Evolutionary conservation across 2,329 filamentous ascomycete genomes (phyloP).

Genomic region (Penicillium sp.): DNA sequence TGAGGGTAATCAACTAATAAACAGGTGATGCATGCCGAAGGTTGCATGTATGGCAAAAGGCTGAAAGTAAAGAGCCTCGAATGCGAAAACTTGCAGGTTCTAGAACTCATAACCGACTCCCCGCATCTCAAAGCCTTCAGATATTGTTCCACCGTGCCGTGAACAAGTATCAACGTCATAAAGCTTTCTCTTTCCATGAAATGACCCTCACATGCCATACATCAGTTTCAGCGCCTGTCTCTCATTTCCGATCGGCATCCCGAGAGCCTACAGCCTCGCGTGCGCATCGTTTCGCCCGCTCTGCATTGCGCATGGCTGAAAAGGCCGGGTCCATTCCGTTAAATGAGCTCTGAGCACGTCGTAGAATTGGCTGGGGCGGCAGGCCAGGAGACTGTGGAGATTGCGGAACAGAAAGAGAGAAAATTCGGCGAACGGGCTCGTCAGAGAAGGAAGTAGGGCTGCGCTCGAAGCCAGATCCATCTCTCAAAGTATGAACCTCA

Average conservation of each 20-base stretch:
- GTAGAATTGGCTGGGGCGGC: neutral
- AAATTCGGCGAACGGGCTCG: neutral
- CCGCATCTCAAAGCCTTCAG: neutral
- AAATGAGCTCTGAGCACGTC: conserved; percentile 5
- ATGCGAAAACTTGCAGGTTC: neutral
- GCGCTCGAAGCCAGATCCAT: conserved; percentile 2
- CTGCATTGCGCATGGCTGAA: neutral
- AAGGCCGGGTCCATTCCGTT: conserved; percentile 5
- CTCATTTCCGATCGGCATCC: neutral
- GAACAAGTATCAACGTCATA: neutral
- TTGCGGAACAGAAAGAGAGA: neutral
- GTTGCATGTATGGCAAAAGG: neutral
- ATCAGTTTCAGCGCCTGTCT: neutral
- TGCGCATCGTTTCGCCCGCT: neutral
- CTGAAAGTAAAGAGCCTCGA: neutral
- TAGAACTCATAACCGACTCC: neutral
- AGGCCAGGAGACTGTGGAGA: neutral
- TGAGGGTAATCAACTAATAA: neutral
- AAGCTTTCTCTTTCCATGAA: neutral
- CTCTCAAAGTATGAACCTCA: neutral
- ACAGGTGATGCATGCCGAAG: neutral
- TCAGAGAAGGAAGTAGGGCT: neutral
- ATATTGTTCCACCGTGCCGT: neutral
- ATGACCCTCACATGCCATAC: neutral
- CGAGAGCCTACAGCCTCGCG: neutral